These are phyloP conservation scores for Mucor plumbeus DNA, from an alignment of 371 early-diverging fungal species.

Conservation along the genomic window DNA sequence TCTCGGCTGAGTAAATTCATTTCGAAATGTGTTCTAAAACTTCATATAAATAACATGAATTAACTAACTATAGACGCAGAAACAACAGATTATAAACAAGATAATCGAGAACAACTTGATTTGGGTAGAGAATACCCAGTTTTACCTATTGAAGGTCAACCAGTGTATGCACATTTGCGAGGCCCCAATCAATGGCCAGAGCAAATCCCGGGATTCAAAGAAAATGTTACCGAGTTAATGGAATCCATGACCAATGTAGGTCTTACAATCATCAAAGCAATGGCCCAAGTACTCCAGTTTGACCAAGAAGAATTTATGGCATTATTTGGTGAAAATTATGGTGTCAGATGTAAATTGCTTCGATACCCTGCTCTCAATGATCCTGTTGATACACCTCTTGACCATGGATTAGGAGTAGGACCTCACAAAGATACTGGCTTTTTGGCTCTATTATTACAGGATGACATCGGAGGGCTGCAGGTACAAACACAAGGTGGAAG, in stretches of 20 bases:
- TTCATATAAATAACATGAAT: background rate
- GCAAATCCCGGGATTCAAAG: conserved; percentile 49
- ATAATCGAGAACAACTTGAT: conserved; percentile 66
- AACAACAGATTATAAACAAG: conserved; percentile 56
- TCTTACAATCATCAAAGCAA: conserved; percentile 46
- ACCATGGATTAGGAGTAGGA: conserved; percentile 57
- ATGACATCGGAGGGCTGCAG: conserved; percentile 63
- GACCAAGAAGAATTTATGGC: conserved; percentile 44
- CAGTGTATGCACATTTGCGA: conserved; percentile 47
- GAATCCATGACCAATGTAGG: conserved; percentile 50
- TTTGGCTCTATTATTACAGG: conserved; percentile 65
- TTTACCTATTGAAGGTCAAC: conserved; percentile 35
- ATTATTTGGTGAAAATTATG: conserved; percentile 54
- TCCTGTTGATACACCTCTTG: conserved; percentile 33
- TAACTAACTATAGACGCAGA: conserved; percentile 41
- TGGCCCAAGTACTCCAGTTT: conserved; percentile 55
- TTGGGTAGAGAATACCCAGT: conserved; percentile 55
- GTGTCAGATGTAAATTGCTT: conserved; percentile 52
- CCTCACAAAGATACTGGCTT: conserved; percentile 63
- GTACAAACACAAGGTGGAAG: conserved; percentile 63
- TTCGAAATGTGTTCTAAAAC: too few species aligned
- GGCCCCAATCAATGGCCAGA: conserved; percentile 65
- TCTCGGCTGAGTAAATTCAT: conserved; percentile 42
- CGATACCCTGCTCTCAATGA: conserved; percentile 41
- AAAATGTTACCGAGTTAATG: conserved; percentile 47